Evolutionary conservation across 2,329 filamentous ascomycete genomes (phyloP).

Genomic region (Beauveria sp.): DNA sequence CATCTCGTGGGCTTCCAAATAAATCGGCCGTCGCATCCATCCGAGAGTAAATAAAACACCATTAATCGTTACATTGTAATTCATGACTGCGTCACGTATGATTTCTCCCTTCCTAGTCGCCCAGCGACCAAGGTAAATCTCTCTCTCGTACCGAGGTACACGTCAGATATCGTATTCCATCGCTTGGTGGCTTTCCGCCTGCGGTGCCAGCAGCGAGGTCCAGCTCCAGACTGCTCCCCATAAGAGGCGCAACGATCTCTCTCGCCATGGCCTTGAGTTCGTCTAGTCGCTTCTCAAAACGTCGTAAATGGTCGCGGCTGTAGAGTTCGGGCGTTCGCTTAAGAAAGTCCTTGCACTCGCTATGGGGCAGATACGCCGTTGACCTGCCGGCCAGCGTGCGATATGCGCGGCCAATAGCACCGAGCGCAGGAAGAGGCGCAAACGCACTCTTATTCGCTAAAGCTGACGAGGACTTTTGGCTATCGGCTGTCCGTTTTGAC

Average conservation of each 20-base stretch:
- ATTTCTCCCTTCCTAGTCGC: slow-evolving; percentile 20
- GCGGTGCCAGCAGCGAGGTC: slow-evolving; percentile 45
- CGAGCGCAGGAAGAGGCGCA: slow-evolving; percentile 51
- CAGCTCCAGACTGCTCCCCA: slow-evolving; percentile 77
- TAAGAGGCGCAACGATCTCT: slow-evolving; percentile 76
- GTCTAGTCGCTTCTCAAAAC: slow-evolving; percentile 81
- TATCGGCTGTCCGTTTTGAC: background rate
- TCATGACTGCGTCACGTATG: background rate
- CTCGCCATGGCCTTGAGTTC: slow-evolving; percentile 80
- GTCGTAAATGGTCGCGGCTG: slow-evolving; percentile 73
- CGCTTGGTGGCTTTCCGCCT: slow-evolving; percentile 32
- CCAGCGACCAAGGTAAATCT: slow-evolving; percentile 43
- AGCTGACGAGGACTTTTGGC: slow-evolving; percentile 24
- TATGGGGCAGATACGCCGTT: slow-evolving; percentile 66
- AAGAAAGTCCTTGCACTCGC: slow-evolving; percentile 85
- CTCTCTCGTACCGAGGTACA: slow-evolving; percentile 41
- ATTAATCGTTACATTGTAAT: slow-evolving; percentile 5
- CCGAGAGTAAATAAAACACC: background rate
- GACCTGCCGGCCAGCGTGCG: slow-evolving; percentile 57
- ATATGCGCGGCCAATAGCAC: slow-evolving; percentile 69
- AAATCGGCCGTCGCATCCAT: background rate
- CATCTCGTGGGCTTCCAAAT: slow-evolving; percentile 2
- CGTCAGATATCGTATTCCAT: slow-evolving; percentile 41
- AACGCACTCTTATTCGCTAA: slow-evolving; percentile 25
- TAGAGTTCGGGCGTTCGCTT: slow-evolving; percentile 78